Percentiles rank a stretch among this genome's conserved stretches.
These are phyloP conservation scores for Ogataea glucozyma DNA, from an alignment of 805 yeast genomes.

Conservation along the genomic window DNA sequence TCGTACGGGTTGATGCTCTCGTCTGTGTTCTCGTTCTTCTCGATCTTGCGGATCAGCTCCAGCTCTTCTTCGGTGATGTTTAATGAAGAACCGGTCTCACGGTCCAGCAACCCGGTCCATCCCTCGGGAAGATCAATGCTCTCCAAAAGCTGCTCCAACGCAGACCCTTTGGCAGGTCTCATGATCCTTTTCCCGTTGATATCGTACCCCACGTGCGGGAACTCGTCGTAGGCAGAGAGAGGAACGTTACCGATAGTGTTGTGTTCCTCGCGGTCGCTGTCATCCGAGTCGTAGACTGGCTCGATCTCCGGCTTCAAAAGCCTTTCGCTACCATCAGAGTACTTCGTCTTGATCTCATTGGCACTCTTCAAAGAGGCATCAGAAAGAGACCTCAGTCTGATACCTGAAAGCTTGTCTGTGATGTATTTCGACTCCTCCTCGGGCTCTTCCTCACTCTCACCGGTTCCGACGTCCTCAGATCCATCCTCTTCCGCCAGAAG, in stretches of 20 bases:
- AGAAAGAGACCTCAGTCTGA: conserved; percentile 52
- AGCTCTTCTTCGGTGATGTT: conserved; percentile 85
- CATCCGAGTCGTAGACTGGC: conserved; percentile 94
- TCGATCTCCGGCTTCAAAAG: conserved; percentile 84
- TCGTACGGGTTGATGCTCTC: conserved; percentile 84
- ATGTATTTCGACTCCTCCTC: conserved; percentile 50
- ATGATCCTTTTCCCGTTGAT: conserved; percentile 96
- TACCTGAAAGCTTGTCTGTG: conserved; percentile 55
- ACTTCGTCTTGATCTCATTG: conserved; percentile 46
- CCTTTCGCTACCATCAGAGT: conserved; percentile 80
- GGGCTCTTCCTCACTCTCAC: conserved; percentile 44
- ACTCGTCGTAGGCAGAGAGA: conserved; percentile 88
- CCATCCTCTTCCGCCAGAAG: conserved; percentile 21
- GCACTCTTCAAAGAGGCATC: conserved; percentile 37
- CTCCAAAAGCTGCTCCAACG: conserved; percentile 86
- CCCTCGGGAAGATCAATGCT: conserved; percentile 95
- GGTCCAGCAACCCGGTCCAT: conserved; percentile 96
- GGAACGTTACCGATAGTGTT: conserved; percentile 96
- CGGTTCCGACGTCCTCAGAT: conserved; percentile 51
- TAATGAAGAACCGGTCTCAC: conserved; percentile 80
- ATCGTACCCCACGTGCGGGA: conserved; percentile 96
- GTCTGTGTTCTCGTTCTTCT: conserved; percentile 80
- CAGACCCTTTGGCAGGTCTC: conserved; percentile 98
- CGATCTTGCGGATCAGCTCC: conserved; percentile 83
- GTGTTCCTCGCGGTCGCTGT: conserved; percentile 73